Base-by-base conservation (phyloP, 2,329 filamentous ascomycete genomes). In the Penicillium sp. region DNA sequence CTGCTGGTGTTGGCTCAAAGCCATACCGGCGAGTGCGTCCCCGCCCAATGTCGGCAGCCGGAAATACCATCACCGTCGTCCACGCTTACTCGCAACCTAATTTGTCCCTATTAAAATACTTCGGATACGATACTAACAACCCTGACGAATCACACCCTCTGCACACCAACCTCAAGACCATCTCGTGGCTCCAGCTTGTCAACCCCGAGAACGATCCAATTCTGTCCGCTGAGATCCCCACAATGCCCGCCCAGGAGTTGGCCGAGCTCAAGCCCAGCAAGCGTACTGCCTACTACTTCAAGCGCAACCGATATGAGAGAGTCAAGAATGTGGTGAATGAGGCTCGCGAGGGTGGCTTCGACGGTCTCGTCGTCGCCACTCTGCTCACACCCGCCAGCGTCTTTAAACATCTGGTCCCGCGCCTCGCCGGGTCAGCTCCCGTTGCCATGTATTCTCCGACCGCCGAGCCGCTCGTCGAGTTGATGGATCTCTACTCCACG, bases 101-200 rank as follows among this genome's bases (percentile, higher is more conserved):
- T 69, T 83, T 97, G 53, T 86, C 86, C 16, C 82, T 94, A 45
- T 81, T 99, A 18, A 89, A 89, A 69, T 95, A 96, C 78, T 97
- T 95, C 74, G 85, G 85, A 70, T 97, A 86, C 74, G 90, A 95
- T 72, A 77, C 81, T 60, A 81, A 82, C 53, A 84, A 84, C 56
- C 84, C 79, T 49, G 78, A 81, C 13, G 78, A 84, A 23, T 71
- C 76, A 0, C 94, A 97, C 68, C 93, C 94, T 0, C 83, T 99
- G 10, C 82, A 87, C 70, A 86, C 83, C 15, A 87, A 94, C 68
- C 83, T 99, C 47, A 87, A 93, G 64, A 84, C 87, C 5, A 78
- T 97, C 28, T 93, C 90, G 26, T 99, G 93, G 92, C 82, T 99
- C 2, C 93, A 97, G 72, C 83, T 99, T 5, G 76, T 96, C 15